phyloP scores from a whole-genome alignment of 1,139 yeast genomes.

The Yamadazyma dushanensis region DNA sequence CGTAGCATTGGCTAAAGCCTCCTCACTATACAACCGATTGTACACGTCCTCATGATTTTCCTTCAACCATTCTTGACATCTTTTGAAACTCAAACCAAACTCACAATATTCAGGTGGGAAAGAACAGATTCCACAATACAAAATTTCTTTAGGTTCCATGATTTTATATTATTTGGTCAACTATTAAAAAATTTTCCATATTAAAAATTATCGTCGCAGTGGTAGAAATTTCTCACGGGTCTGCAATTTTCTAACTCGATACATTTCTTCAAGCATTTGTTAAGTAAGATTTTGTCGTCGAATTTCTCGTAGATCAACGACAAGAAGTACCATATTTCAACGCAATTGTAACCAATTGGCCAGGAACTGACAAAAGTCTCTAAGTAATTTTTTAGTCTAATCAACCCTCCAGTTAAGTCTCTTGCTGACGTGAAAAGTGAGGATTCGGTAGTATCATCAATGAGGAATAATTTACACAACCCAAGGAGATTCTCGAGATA shows the following conservation, averaged over 20 bases:
- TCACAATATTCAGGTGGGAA: constrained; percentile 95
- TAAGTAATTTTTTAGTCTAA: constrained; percentile 62
- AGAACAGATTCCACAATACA: constrained; percentile 83
- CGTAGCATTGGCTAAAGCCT: constrained; percentile 51
- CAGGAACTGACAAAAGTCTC: constrained; percentile 49
- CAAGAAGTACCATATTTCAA: constrained; percentile 76
- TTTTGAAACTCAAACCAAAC: constrained; percentile 77
- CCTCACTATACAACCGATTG: constrained; percentile 60
- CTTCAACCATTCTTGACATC: constrained; percentile 83
- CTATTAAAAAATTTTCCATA: constrained; percentile 6
- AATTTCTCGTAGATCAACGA: constrained; percentile 63
- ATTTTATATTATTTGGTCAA: background rate
- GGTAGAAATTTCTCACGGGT: constrained; percentile 51
- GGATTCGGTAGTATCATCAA: constrained; percentile 34
- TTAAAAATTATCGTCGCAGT: constrained; percentile 16
- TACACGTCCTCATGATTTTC: constrained; percentile 58
- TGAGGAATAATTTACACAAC: constrained; percentile 55
- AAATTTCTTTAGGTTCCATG: constrained; percentile 47
- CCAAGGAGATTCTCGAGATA: constrained; percentile 68
- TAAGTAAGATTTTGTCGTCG: constrained; percentile 55
- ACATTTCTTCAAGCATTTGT: constrained; percentile 62
- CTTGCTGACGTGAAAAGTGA: constrained; percentile 43
- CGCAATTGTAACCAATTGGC: constrained; percentile 55
- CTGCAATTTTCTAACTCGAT: constrained; percentile 66
- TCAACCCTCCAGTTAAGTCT: constrained; percentile 64